phyloP scores from a whole-genome alignment of 495 filamentous ascomycete species.

The Neurospora sp. region DNA sequence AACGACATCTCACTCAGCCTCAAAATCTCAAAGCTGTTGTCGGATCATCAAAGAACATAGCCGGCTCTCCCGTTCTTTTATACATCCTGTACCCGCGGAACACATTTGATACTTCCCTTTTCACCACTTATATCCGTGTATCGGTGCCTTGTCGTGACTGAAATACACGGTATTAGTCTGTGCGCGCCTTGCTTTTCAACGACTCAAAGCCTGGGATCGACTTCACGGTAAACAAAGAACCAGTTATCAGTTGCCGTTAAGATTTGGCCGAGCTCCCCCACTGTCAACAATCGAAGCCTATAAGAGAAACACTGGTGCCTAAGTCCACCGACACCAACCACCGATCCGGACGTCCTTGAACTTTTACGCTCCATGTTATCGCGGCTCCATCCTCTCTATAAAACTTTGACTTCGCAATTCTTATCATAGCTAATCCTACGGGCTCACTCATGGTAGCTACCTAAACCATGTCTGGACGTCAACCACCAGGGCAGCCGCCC shows the following conservation, averaged over 20 bases:
- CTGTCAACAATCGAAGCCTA: background rate
- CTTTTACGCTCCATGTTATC: background rate
- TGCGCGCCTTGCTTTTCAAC: background rate
- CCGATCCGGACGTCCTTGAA: background rate
- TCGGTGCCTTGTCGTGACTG: conserved; percentile 10
- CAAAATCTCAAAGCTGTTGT: background rate
- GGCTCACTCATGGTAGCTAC: background rate
- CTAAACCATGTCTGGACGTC: background rate
- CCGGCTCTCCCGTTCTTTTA: background rate
- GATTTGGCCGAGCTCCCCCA: background rate
- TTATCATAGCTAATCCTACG: background rate
- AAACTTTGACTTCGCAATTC: background rate
- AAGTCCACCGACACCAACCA: background rate
- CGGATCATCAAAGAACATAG: background rate
- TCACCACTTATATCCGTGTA: background rate
- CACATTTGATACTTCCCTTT: background rate
- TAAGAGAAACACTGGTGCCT: background rate
- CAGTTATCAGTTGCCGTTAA: background rate
- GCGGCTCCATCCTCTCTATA: background rate
- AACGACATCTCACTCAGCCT: background rate
- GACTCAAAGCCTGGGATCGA: background rate
- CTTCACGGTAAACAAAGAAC: background rate
- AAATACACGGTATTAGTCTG: conserved; percentile 1
- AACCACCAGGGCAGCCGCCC: background rate
- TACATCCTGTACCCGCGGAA: background rate